Percentiles rank a stretch among this genome's conserved stretches.
Evolutionary conservation across 1,284 basidiomycete genomes (phyloP).

Genomic region (Thelephora terrestris): DNA sequence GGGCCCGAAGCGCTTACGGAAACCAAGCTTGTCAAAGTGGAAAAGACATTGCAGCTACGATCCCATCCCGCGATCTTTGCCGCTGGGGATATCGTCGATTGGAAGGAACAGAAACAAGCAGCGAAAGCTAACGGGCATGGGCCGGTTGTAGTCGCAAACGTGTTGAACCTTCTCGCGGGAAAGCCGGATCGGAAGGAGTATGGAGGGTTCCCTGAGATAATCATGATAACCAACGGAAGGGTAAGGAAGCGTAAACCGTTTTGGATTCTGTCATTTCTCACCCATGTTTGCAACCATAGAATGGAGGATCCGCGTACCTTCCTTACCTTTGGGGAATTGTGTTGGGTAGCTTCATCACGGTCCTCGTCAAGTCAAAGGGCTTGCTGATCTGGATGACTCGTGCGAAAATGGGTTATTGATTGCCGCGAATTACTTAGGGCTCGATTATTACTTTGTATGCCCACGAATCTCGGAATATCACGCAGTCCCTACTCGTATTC

Average conservation of each 20-base stretch:
- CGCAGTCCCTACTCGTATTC: too few relatives aligned
- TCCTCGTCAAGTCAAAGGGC: conserved; percentile 18
- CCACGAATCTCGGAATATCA: too few relatives aligned
- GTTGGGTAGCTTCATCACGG: conserved; percentile 19
- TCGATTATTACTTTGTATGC: too few relatives aligned
- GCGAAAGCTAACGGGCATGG: conserved; percentile 37
- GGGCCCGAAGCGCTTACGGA: conserved; percentile 30
- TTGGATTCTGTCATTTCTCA: background rate
- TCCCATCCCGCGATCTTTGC: conserved; percentile 44
- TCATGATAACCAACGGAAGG: conserved; percentile 49
- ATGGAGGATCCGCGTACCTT: conserved; percentile 35
- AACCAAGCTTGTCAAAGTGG: conserved; percentile 36
- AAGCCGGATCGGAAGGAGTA: conserved; percentile 31
- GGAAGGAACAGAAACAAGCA: conserved; percentile 49
- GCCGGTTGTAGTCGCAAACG: conserved; percentile 33
- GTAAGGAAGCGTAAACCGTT: conserved; percentile 22
- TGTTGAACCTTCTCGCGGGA: conserved; percentile 33
- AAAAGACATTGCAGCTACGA: conserved; percentile 40
- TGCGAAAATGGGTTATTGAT: conserved; percentile 7
- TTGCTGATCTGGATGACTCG: conserved; percentile 15
- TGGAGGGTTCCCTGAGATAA: conserved; percentile 40
- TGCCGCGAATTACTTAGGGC: too few relatives aligned
- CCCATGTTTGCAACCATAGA: conserved; percentile 21
- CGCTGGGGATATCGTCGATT: conserved; percentile 48
- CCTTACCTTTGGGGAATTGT: conserved; percentile 36